A percentile compares a stretch with the other conserved stretches of the same genome.
These are phyloP conservation scores for Amphicarpaea edgeworthii DNA, from an alignment of 306 rosid genomes.

Conservation along the genomic window DNA sequence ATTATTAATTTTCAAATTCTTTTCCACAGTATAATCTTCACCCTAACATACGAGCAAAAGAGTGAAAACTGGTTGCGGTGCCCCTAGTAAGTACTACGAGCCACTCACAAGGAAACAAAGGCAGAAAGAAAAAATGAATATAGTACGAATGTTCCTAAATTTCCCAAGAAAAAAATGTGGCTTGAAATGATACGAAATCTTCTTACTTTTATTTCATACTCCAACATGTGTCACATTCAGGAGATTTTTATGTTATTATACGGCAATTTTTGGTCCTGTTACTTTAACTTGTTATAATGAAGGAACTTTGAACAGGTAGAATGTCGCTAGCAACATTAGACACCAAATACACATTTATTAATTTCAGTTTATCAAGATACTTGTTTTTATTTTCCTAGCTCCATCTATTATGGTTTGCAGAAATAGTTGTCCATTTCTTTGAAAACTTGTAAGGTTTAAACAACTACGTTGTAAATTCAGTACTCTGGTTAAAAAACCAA, in stretches of 20 bases:
- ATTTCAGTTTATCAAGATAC: conserved; percentile 13
- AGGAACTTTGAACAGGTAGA: conserved; percentile 30
- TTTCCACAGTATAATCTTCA: background rate
- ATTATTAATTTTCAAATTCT: background rate
- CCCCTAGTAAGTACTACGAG: background rate
- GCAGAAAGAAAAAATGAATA: background rate
- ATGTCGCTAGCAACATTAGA: conserved; percentile 34
- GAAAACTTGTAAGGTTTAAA: background rate
- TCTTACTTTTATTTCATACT: background rate
- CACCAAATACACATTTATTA: conserved; percentile 18
- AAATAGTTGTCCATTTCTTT: background rate
- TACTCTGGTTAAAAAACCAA: background rate
- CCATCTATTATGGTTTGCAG: background rate
- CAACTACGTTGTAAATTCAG: background rate
- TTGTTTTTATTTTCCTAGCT: background rate
- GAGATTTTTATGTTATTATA: background rate
- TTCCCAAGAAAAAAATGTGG: background rate
- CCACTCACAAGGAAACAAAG: background rate
- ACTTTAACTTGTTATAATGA: conserved; percentile 8
- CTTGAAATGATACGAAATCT: conserved; percentile 4
- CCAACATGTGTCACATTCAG: background rate
- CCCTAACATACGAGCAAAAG: background rate
- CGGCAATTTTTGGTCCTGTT: conserved; percentile 21
- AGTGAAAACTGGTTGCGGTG: background rate
- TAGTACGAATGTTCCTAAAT: background rate